phyloP scores from a whole-genome alignment of 2,329 filamentous ascomycete species.

The Akanthomyces dipterigenus region DNA sequence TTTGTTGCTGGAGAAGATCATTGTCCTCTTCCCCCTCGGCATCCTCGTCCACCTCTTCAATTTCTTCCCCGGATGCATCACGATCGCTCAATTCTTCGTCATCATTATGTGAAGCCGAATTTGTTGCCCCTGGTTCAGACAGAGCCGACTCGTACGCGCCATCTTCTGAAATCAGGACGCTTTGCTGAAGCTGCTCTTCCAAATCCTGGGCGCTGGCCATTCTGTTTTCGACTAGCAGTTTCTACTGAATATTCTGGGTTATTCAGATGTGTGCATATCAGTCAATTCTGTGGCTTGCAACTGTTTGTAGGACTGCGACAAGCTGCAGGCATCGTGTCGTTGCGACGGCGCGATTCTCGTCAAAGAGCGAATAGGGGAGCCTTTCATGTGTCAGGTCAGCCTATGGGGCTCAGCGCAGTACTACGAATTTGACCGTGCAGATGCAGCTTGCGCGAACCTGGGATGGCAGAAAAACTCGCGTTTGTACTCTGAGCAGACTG shows the following conservation, averaged over 20 bases:
- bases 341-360: slow-evolving; percentile 11
- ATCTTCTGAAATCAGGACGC: slow-evolving; percentile 44
- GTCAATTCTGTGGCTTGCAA: slow-evolving; percentile 17
- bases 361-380: not conserved
- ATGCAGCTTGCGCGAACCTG: slow-evolving; percentile 2
- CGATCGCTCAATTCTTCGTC: slow-evolving; percentile 32
- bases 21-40: slow-evolving; percentile 37
- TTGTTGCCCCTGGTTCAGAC: slow-evolving; percentile 3
- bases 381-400: not conserved
- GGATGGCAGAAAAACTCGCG: not conserved
- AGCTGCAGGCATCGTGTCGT: slow-evolving; percentile 10
- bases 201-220: slow-evolving; percentile 49
- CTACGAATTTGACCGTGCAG: not conserved
- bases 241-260: slow-evolving; percentile 5
- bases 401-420: not conserved
- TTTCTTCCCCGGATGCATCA: slow-evolving; percentile 35
- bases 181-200: slow-evolving; percentile 52
- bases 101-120: slow-evolving; percentile 24
- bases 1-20: slow-evolving; percentile 23
- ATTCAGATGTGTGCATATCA: slow-evolving; percentile 25
- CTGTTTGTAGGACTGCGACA: slow-evolving; percentile 12
- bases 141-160: slow-evolving; percentile 30
- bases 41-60: slow-evolving; percentile 32
- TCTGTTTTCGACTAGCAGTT: slow-evolving; percentile 20
- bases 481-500: slow-evolving; percentile 1